Evolutionary conservation across 169 alveolate genomes (phyloP), one percentile per base, ranked within the genome.

Genomic region (Cryptosporidium muris): DNA sequence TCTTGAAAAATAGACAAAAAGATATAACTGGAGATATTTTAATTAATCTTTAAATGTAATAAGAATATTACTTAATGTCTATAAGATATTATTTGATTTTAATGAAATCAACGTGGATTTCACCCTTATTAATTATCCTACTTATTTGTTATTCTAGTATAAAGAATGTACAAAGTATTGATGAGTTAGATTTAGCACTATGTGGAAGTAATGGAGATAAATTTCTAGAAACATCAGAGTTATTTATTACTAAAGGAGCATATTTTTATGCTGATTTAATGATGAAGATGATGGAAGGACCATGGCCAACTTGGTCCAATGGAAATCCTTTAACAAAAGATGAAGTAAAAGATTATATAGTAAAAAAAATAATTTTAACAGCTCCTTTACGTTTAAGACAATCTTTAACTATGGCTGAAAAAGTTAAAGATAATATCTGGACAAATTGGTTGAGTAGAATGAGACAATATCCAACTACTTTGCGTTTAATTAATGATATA

Each of bases 201-300:
- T 74, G 85, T 58, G 85, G 85, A 51, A 42, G 38, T 25, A 74
- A 74, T 40, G 85, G 85, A 58, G 60, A 74, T 63, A 66, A 58
- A 52, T 74, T 45, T 62, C 60, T 45, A 38, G 62, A 58, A 16
- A 56, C 67, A 45, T 74, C 85, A 14, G 60, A 66, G 7, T 68
- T 68, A 42, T 74, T 74, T 54, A 74, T 74, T 34, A 74, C 85
- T 8, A 5, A 49, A 42, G 85, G 85, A 16, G 85, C 85, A 56
- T 74, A 74, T 62, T 58, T 74, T 16, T 74, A 74, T 47, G 85
- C 85, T 6, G 85, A 74, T 34, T 74, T 74, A 54, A 8, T 74
- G 48, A 74, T 74, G 54, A 74, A 74, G 14, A 43, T 48, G 34
- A 37, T 74, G 54, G 67, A 74, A 8, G 68, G 49, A 9, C 85